These are phyloP conservation scores for Amauroascus niger DNA, from an alignment of 2,329 filamentous ascomycete genomes.

Conservation along the genomic window DNA sequence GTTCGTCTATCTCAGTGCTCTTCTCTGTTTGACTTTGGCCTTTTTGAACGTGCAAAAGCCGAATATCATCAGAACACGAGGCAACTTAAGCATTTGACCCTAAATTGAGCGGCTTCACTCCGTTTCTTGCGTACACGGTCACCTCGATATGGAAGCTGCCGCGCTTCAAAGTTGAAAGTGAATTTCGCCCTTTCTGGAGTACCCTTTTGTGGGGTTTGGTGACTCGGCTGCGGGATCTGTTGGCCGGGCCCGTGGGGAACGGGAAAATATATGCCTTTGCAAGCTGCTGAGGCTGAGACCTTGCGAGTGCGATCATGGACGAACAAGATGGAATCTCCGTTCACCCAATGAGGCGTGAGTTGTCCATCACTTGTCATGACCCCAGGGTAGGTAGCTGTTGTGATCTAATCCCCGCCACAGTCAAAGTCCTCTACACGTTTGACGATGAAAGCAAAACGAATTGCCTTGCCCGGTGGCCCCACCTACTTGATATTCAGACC, in stretches of 20 bases:
- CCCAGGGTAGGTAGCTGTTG: conserved; percentile 11
- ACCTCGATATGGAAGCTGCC: background rate
- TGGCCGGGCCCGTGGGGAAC: background rate
- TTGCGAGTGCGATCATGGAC: conserved; percentile 28
- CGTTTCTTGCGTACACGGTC: background rate
- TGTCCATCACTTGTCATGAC: background rate
- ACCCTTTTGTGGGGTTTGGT: background rate
- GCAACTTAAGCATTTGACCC: background rate
- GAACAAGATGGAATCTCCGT: conserved; percentile 47
- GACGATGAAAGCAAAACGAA: conserved; percentile 80
- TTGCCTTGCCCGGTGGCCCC: conserved; percentile 76
- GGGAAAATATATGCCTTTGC: background rate
- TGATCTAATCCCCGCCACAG: conserved; percentile 40
- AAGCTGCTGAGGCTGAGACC: background rate
- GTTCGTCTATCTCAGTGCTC: background rate
- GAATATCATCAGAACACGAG: background rate
- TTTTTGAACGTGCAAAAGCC: background rate
- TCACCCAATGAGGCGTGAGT: conserved; percentile 59
- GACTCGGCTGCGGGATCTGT: background rate
- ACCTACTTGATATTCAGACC: conserved; percentile 68
- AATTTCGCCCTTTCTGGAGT: background rate
- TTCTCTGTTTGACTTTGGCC: background rate
- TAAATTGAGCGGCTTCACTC: background rate
- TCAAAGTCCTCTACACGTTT: conserved; percentile 96
- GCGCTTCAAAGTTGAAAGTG: background rate